These are phyloP conservation scores for Hsuehochloa calcarea DNA, from an alignment of 176 grass and related monocot species.

Conservation along the genomic window DNA sequence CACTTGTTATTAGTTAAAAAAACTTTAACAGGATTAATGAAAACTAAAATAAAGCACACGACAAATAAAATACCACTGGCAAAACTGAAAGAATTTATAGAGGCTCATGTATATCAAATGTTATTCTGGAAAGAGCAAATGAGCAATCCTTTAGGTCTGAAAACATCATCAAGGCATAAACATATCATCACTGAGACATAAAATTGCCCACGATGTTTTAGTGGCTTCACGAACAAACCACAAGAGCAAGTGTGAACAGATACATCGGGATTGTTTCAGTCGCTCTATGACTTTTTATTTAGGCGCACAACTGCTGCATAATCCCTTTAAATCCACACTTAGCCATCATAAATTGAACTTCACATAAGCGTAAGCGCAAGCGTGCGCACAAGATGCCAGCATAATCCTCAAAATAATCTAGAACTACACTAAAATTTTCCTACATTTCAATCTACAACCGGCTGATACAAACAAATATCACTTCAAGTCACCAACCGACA, in stretches of 20 bases:
- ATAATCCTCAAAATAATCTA: slow-evolving; percentile 17
- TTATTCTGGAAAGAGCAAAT: neutral
- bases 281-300: neutral
- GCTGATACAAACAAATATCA: neutral
- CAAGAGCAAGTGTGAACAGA: neutral
- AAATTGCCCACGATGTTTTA: neutral
- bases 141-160: neutral
- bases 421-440: neutral
- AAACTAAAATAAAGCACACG: neutral
- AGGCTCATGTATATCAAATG: neutral
- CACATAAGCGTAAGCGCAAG: neutral
- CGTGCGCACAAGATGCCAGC: neutral
- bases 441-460: neutral
- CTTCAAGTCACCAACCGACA: neutral
- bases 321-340: neutral
- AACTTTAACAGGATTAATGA: neutral
- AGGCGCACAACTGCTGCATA: neutral
- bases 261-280: neutral
- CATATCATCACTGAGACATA: neutral
- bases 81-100: neutral
- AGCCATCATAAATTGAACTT: neutral
- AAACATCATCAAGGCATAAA: neutral
- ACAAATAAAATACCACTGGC: neutral
- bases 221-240: neutral
- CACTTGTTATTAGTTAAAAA: neutral